phyloP scores from a whole-genome alignment of 31 red algal species.

The Odonthalia washingtoniensis region DNA sequence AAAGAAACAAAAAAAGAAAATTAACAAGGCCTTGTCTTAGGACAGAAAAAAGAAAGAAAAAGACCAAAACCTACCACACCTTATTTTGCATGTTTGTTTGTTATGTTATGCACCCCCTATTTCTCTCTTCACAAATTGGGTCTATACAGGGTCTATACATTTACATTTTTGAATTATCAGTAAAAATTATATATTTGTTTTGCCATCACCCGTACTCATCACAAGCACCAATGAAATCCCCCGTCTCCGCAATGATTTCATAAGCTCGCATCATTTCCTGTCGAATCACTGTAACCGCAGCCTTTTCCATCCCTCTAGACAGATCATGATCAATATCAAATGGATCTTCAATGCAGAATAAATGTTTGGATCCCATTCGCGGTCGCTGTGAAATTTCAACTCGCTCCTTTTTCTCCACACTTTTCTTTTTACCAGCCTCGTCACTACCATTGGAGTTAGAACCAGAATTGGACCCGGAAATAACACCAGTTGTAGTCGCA shows the following conservation, averaged over 20 bases:
- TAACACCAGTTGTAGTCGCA: not conserved
- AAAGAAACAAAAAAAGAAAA: too few relatives aligned
- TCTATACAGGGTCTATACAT: too few relatives aligned
- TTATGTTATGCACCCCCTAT: too few relatives aligned
- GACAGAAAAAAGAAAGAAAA: too few relatives aligned
- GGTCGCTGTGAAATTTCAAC: constrained; percentile 51
- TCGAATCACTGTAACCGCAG: constrained; percentile 69
- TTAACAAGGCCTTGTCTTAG: too few relatives aligned
- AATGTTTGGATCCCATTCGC: constrained; percentile 66
- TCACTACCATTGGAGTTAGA: not conserved
- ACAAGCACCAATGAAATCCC: constrained; percentile 70
- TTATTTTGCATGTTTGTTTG: too few relatives aligned
- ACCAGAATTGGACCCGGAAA: not conserved
- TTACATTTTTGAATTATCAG: too few relatives aligned
- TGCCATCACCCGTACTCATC: constrained; percentile 42
- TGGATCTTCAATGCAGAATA: constrained; percentile 98
- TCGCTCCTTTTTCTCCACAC: constrained; percentile 7
- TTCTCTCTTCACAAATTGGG: too few relatives aligned
- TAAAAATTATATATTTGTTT: too few relatives aligned
- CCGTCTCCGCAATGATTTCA: constrained; percentile 79
- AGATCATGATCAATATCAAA: constrained; percentile 98
- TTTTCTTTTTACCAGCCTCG: not conserved
- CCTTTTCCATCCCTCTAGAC: constrained; percentile 80
- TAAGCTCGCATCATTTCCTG: constrained; percentile 95
- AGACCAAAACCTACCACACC: too few relatives aligned